Evolutionary conservation across 2,329 filamentous ascomycete species (phyloP), one percentile per base, ranked within the genome.

Genomic region (Exophiala calicioides): DNA sequence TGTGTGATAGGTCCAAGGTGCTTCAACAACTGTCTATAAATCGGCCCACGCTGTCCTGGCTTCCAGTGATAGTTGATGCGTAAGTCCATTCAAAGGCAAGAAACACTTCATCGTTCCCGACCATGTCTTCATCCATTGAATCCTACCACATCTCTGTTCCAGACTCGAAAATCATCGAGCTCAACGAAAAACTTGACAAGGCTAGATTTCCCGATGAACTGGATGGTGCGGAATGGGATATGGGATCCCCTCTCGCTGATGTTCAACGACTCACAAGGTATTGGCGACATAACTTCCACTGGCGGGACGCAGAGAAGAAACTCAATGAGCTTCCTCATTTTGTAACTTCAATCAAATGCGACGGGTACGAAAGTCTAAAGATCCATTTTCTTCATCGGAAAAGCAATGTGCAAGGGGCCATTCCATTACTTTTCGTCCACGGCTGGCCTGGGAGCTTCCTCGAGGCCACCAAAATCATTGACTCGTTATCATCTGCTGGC

Each of bases 381-480:
- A 69, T 87, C 3, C 84, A 88, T 65, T 85, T 83, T 60, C 63
- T 87, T 2, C 79, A 85, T 59, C 72, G 83, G 55, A 70, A 64
- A 41, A 81, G 76, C 56, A 60, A 65, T 1, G 68, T 68, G 2
- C 56, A 72, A 1, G 69, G 71, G 15, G 80, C 81, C 1, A 78
- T 88, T 31, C 84, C 85, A 0, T 60, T 88, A 21, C 62, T 88
- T 1, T 86, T 88, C 61, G 71, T 74, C n/a, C 84, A 87, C 60
- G 82, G 83, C 5, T 56, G 81, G 79, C 85, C 85, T 0, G 85
- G 85, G 1, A 83, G 78, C 53, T 88, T 86, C 60, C 62, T 85
- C 33, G 85, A 89, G 65, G 81, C 80, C 2, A 65, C 69, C 15
- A 86, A 85, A 59, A 67, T 88, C 34, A 68, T 89, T 5, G 73